Percentiles rank a stretch among this genome's conserved stretches.
phyloP scores from a whole-genome alignment of 257 asterid species.

The Capsicum baccatum region DNA sequence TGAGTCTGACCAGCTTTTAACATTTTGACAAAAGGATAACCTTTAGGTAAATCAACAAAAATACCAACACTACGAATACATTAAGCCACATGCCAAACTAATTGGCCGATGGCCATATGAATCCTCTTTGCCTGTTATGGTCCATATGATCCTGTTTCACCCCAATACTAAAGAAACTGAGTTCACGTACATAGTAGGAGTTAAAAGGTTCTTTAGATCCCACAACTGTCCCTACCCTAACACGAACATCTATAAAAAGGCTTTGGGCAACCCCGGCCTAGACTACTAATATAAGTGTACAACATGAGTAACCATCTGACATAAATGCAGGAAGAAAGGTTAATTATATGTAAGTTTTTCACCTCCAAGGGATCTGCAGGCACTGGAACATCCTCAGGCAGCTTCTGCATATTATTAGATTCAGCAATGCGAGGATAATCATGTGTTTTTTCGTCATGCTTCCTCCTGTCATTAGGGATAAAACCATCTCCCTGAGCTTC shows the following conservation, averaged over 20 bases:
- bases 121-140: neutral
- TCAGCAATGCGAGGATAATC: slow-evolving; percentile 38
- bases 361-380: slow-evolving; percentile 85
- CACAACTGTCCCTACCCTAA: slow-evolving; percentile 3
- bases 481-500: slow-evolving; percentile 67
- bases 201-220: neutral
- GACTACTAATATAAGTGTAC: neutral
- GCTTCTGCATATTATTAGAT: slow-evolving; percentile 51
- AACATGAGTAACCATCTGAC: neutral
- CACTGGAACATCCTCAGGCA: slow-evolving; percentile 56
- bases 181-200: neutral
- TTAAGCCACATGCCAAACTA: slow-evolving; percentile 10
- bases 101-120: neutral
- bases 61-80: neutral
- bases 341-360: slow-evolving; percentile 11
- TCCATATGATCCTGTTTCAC: slow-evolving; percentile 10
- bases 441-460: slow-evolving; percentile 47
- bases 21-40: neutral
- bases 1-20: neutral
- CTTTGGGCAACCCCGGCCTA: neutral
- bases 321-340: neutral
- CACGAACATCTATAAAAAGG: neutral
- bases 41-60: neutral
- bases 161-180: neutral
- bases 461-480: slow-evolving; percentile 61